These are phyloP conservation scores for Paramecium primaurelia DNA, from an alignment of 73 alveolate species.

Conservation along the genomic window DNA sequence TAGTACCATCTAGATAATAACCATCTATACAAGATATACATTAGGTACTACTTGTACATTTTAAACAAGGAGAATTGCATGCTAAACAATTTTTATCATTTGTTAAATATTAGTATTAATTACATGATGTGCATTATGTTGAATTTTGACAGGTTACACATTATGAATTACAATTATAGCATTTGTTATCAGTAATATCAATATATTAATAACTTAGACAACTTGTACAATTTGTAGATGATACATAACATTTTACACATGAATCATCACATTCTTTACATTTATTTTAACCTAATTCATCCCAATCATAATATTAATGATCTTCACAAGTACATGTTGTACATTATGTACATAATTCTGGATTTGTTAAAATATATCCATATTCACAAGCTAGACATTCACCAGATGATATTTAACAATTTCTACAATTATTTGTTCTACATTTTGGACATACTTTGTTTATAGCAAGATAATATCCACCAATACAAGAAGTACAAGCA, in stretches of 20 bases:
- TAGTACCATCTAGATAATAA: neutral
- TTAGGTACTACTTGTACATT: neutral
- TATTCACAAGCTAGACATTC: neutral
- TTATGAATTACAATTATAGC: neutral
- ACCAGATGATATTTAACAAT: neutral
- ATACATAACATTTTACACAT: neutral
- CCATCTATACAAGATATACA: neutral
- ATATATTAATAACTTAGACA: neutral
- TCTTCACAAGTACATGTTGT: neutral
- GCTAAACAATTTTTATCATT: neutral
- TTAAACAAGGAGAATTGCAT: neutral
- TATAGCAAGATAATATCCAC: neutral
- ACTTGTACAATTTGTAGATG: neutral
- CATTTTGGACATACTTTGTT: neutral
- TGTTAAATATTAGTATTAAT: neutral
- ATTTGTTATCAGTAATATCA: neutral
- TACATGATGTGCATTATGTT: neutral
- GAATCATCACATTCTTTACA: neutral
- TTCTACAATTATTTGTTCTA: neutral
- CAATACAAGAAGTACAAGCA: neutral
- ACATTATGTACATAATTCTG: neutral
- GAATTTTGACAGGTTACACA: neutral
- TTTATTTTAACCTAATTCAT: neutral
- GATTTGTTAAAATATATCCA: neutral
- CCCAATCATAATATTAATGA: constrained; percentile 22